A percentile compares a stretch with the other conserved stretches of the same genome.
phyloP scores from a whole-genome alignment of 768 basidiomycete species.

The Tulasnella sp. region DNA sequence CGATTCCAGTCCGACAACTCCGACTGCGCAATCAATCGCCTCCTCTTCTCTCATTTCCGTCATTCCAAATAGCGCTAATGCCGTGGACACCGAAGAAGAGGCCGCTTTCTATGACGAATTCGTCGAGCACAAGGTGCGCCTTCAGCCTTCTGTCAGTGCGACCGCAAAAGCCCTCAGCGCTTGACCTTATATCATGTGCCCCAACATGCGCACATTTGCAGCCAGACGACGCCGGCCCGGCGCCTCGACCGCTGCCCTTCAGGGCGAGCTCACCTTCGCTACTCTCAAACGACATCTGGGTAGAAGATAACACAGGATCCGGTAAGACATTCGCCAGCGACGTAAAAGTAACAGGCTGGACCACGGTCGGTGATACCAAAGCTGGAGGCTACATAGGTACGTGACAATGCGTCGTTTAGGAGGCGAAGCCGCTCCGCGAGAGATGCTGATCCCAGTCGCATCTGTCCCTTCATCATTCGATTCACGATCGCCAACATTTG shows the following conservation, averaged over 20 bases:
- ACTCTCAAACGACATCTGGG: constrained; percentile 1
- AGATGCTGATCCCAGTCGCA: no score
- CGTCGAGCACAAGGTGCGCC: neutral
- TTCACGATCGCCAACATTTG: no score
- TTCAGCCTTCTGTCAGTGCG: neutral
- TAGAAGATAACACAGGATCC: neutral
- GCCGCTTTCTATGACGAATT: neutral
- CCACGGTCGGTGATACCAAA: constrained; percentile 2
- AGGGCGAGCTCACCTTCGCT: neutral
- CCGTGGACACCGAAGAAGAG: neutral
- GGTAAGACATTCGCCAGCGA: neutral
- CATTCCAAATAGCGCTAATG: no score
- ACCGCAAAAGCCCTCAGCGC: neutral
- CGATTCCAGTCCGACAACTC: no score
- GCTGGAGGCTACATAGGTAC: constrained; percentile 2
- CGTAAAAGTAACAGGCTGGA: neutral
- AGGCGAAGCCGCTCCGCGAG: no score
- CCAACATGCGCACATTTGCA: neutral
- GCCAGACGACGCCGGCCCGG: neutral
- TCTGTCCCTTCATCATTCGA: constrained; percentile 3
- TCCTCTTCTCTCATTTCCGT: no score
- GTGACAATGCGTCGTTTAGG: no score
- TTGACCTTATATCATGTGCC: neutral
- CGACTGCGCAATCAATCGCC: no score
- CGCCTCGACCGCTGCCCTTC: neutral